Base-by-base conservation (phyloP, 768 basidiomycete species). In the Dentipellis fragilis region DNA sequence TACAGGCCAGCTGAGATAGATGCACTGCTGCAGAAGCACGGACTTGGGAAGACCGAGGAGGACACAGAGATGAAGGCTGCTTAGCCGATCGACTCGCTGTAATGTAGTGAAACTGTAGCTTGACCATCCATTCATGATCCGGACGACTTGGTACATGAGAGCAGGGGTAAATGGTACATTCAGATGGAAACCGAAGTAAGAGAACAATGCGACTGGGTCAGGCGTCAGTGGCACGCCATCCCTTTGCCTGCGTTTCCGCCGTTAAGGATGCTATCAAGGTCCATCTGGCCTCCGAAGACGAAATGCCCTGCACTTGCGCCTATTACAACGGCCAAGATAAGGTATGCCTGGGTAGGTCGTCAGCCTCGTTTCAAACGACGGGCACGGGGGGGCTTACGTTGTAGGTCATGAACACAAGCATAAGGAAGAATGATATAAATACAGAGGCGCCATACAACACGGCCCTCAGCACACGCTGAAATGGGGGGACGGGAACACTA, bases 321-420 rank as follows among this genome's bases (percentile, higher is more conserved):
- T 0, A 84, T 58, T 22, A 94, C 85, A 51, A 89, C 86, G 1
- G 93, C 83, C 29, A 79, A 65, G 64, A 95, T 90, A 36, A 95
- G 82, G 63, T 93, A 95, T 36, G 87, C 91, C 91, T 93, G 61
- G 1, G 48, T 35, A 16, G 10, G 29, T 51, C 48, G 34, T 22
- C 19, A 8, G 46, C 37, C 17, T 38, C 12, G 16, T n/a, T 6
- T 37, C 23, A 16, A 51, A 52, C 57, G 40, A 60, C 17, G 40
- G 7, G 40, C 29, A 16, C 49, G 19, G 53, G 19, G 17, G 1
- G 17, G 35, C 88, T 64, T 57, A 92, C 90, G 61, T 96, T 96
- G 72, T 94, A 96, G 4, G 93, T 95, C 93, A 96, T 95, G 70
- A 92, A 93, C 40, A 95, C 84, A 56, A 96, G 74, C 93, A 96